These are phyloP conservation scores for Gyromitra esculenta DNA, from an alignment of 2,329 filamentous ascomycete genomes.

Conservation along the genomic window DNA sequence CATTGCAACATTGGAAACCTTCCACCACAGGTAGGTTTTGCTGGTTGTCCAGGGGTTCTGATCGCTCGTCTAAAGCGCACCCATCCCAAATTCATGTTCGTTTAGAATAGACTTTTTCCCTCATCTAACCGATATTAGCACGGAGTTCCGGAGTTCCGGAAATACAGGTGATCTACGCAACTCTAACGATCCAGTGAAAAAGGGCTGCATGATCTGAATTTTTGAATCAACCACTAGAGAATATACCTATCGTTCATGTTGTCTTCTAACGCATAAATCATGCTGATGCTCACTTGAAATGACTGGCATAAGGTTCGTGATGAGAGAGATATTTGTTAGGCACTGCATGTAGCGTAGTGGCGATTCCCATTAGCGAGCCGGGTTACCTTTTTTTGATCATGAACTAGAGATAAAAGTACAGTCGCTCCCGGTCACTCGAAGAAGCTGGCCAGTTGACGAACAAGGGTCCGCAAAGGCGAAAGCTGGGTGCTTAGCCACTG, in stretches of 20 bases:
- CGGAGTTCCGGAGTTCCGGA: not conserved
- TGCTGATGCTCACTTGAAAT: not conserved
- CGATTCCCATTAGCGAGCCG: not conserved
- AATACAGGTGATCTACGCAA: not conserved
- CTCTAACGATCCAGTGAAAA: not conserved
- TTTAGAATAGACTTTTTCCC: not conserved
- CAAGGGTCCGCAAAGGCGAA: no score
- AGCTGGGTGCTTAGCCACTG: no score
- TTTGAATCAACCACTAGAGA: slow-evolving; percentile 3
- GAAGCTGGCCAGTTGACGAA: no score
- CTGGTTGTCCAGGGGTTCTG: no score
- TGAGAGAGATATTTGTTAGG: not conserved
- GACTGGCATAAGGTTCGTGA: not conserved
- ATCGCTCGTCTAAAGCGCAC: not conserved
- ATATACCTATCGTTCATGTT: not conserved
- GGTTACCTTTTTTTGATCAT: not conserved
- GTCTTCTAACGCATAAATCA: slow-evolving; percentile 11
- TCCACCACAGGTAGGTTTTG: no score
- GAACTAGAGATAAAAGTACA: not conserved
- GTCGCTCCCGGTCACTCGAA: no score
- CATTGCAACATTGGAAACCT: no score
- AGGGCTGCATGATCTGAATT: not conserved
- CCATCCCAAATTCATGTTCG: not conserved
- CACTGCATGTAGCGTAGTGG: not conserved
- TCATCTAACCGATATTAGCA: slow-evolving; percentile 4